Evolutionary conservation across 148 eudicot species (phyloP).

Genomic region (Rhododendron henanense): DNA sequence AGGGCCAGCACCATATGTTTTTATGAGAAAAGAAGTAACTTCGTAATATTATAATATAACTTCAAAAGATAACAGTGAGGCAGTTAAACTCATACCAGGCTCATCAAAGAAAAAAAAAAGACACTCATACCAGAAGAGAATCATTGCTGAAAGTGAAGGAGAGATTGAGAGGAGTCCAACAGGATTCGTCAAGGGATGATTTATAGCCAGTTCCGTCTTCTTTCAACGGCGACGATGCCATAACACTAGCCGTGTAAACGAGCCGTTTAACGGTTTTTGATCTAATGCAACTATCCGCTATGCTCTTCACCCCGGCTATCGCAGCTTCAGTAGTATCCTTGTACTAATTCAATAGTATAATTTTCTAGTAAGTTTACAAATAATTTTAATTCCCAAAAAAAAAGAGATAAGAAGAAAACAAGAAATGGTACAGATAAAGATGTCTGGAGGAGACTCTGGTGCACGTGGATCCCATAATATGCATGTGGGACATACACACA

Average conservation of each 20-base stretch:
- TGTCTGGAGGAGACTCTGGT: not conserved
- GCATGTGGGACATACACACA: too few species aligned
- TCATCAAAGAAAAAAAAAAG: too few species aligned
- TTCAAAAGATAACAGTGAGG: too few species aligned
- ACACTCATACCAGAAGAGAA: not conserved
- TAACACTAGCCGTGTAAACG: constrained; percentile 28
- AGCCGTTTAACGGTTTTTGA: constrained; percentile 37
- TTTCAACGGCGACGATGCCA: constrained; percentile 28
- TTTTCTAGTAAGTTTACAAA: not conserved
- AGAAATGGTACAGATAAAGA: not conserved
- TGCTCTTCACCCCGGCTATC: constrained; percentile 26
- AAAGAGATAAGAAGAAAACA: not conserved
- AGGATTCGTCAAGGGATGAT: not conserved
- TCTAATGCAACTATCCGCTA: constrained; percentile 32
- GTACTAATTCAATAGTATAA: not conserved
- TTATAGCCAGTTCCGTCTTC: not conserved
- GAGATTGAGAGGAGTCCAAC: not conserved
- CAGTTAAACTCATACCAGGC: not conserved
- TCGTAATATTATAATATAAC: too few species aligned
- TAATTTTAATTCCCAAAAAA: not conserved
- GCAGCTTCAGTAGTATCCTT: not conserved
- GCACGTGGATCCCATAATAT: too few species aligned
- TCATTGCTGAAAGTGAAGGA: not conserved
- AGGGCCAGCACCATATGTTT: too few species aligned
- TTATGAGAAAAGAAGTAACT: too few species aligned